Conservation (phyloP, 2,329 filamentous ascomycete species). For the Trichothecium sympodiale region DNA sequence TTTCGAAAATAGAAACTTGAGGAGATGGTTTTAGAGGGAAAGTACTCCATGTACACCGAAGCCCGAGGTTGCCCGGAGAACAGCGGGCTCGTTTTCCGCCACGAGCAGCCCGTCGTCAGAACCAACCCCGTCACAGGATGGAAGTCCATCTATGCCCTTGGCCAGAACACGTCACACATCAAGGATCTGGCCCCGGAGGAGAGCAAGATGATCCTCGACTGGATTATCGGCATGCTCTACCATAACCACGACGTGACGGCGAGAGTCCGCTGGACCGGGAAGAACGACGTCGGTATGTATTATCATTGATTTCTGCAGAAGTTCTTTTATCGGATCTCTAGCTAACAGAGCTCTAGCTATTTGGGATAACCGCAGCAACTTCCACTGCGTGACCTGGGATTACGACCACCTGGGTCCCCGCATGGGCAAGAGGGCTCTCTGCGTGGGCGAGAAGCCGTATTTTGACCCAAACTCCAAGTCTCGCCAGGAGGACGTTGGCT, state of each 20-base stretch:
- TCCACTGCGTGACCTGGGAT: constrained; percentile 42
- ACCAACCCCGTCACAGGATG: constrained; percentile 49
- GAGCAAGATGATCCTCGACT: constrained; percentile 34
- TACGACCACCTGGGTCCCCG: constrained; percentile 34
- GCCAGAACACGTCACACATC: constrained; percentile 37
- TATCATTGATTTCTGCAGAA: no score
- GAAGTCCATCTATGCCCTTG: constrained; percentile 43
- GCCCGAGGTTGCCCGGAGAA: constrained; percentile 39
- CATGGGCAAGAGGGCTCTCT: constrained; percentile 36
- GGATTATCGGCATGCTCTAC: constrained; percentile 37
- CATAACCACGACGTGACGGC: constrained; percentile 48
- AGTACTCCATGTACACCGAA: constrained; percentile 31
- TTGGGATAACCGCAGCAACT: constrained; percentile 48
- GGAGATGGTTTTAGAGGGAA: no score
- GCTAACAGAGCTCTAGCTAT: constrained; percentile 26
- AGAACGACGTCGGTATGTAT: constrained; percentile 33
- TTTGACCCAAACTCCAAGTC: constrained; percentile 31
- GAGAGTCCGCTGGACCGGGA: constrained; percentile 28
- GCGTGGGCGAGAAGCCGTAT: constrained; percentile 42
- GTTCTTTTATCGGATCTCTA: constrained; percentile 2
- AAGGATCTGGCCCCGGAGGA: constrained; percentile 37
- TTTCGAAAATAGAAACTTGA: no score
- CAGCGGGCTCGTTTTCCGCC: constrained; percentile 32
- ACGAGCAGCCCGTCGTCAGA: constrained; percentile 42
- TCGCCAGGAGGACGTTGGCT: constrained; percentile 4